These are phyloP conservation scores for Phanerodontia chrysosporium DNA, from an alignment of 768 basidiomycete species.

Conservation along the genomic window DNA sequence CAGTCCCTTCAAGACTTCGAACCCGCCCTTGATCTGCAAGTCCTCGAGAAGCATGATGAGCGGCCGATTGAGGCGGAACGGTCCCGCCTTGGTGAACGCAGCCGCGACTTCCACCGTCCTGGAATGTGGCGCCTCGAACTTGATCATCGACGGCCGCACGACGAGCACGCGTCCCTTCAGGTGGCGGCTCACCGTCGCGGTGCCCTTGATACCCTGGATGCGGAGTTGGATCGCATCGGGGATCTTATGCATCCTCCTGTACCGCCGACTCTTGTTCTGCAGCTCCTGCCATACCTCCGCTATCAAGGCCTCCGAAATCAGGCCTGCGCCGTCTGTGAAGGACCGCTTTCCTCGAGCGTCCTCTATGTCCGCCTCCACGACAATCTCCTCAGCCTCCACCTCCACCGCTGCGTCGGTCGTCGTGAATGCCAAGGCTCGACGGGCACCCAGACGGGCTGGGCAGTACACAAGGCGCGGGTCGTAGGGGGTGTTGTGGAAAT, in stretches of 20 bases:
- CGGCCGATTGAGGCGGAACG: slow-evolving; percentile 51
- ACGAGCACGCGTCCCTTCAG: slow-evolving; percentile 44
- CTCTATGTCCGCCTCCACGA: slow-evolving; percentile 41
- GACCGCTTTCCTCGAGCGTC: slow-evolving; percentile 1
- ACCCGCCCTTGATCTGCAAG: slow-evolving; percentile 50
- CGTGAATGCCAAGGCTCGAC: slow-evolving; percentile 66
- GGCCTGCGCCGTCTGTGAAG: slow-evolving; percentile 38
- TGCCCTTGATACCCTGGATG: slow-evolving; percentile 55
- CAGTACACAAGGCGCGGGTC: slow-evolving; percentile 44
- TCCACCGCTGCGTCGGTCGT: slow-evolving; percentile 56
- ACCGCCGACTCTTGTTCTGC: slow-evolving; percentile 11
- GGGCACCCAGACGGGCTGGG: slow-evolving; percentile 62
- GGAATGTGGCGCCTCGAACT: slow-evolving; percentile 47
- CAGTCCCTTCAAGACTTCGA: slow-evolving; percentile 43
- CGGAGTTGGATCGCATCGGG: slow-evolving; percentile 48
- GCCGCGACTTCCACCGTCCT: slow-evolving; percentile 54
- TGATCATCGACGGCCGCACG: slow-evolving; percentile 56
- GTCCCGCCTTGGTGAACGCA: slow-evolving; percentile 51
- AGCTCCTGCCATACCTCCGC: slow-evolving; percentile 34
- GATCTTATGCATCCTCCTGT: background rate
- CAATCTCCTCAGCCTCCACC: slow-evolving; percentile 31
- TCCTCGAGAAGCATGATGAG: slow-evolving; percentile 58
- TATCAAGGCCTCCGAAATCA: slow-evolving; percentile 48
- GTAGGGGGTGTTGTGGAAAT: slow-evolving; percentile 41
- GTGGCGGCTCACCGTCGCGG: slow-evolving; percentile 49